Evolutionary conservation across 495 filamentous ascomycete species (phyloP), one percentile per base, ranked within the genome.

Genomic region (Podospora bellae-mahoneyi): DNA sequence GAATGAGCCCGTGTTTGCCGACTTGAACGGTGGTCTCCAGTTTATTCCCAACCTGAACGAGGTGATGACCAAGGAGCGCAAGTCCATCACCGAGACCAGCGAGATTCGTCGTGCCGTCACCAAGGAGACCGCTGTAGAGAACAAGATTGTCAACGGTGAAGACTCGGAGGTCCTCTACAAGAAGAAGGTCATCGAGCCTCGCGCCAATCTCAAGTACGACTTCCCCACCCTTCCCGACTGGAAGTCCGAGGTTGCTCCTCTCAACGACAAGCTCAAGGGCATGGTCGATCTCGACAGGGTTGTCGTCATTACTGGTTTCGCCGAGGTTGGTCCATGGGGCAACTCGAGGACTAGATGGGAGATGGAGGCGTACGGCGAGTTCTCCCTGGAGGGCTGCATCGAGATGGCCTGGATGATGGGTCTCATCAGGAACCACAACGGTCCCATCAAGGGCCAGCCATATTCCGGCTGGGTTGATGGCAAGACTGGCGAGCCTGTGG

Each of bases 351-450:
- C 95, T 48, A 88, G 95, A 44, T 99, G 95, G 95, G 93, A 99
- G 81, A 99, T 98, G 94, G 95, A 99, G 80, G 93, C 96, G 13
- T 87, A 93, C 71, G 95, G 95, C 72, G 85, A 96, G 74, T 99
- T 99, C 83, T 98, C 96, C 19, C 88, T 98, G 19, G 95, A 98
- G 79, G 95, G 95, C 19, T 98, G 95, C 75, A 90, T 99, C 67
- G 95, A 99, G 80, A 98, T 99, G 95, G 93, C 95, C 34, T 99
- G 95, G 95, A 92, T 99, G 76, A 99, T 98, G 95, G 96, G 96
- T 66, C 89, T 98, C 66, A 98, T 99, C 80, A 96, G 91, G 82
- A 96, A 99, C 77, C 92, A 97, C 82, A 97, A 98, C 71, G 96
- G 95, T n/a, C 92, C 93, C 7, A 89, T 99, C 76, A 98, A 98